Evolutionary conservation across 306 rosid genomes (phyloP), one percentile per base, ranked within the genome.

Genomic region (Nissolia schottii): DNA sequence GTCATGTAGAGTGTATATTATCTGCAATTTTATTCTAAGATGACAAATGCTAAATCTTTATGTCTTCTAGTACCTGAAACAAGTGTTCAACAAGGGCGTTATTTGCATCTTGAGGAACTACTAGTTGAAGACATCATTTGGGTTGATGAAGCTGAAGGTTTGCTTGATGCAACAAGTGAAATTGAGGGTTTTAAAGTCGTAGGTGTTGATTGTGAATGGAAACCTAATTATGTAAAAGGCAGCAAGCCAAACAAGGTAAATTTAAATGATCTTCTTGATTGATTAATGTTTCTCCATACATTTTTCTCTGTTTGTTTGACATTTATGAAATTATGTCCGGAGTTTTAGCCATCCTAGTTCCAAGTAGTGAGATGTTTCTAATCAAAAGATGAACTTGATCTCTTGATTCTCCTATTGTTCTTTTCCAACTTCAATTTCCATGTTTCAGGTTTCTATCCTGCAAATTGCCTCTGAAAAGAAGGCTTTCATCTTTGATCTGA

Each of bases 161-260:
- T 95, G 80, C 74, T 28, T 8, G 83, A 78, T 79, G 96, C 96
- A 13, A 88, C 88, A 48, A 65, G 83, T 64, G 90, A 82, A 48
- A 73, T 91, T 59, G 97, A 91, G 82, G 88, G 71, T 48, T 86
- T 83, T 78, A 91, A 89, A 85, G 88, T 95, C 65, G 64, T 91
- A n/a, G 99, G 97, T 38, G 49, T 95, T 72, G 99, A 95, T 70
- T 95, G 97, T 85, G 99, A 95, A 84, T 95, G 99, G 99, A 91
- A 95, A 78, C 99, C 97, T 40, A 95, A 95, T 78, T 84, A 79
- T 69, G 73, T 82, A 51, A 95, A 91, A 78, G 96, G 96, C 28
- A 49, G 84, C 82, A 82, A 81, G 76, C 96, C 87, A 35, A 95
- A 84, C 84, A 95, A 95, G 96, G 99, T 95, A 85, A 79, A 66